Conservation (phyloP, 257 asterid genomes). For the Nicotiana obtusifolia region DNA sequence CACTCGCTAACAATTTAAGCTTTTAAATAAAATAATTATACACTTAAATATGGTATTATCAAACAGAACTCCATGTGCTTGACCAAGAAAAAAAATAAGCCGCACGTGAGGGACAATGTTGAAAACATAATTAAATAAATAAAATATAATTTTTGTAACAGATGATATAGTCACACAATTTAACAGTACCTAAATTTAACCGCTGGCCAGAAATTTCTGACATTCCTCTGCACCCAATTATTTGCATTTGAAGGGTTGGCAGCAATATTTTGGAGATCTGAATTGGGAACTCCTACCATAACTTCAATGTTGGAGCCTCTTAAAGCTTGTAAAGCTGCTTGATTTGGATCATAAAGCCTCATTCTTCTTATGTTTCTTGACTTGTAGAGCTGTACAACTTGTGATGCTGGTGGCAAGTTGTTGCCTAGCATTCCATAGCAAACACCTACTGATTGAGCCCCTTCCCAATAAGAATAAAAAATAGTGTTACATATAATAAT, state of each 20-base stretch:
- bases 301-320: constrained; percentile 9
- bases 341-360: constrained; percentile 6
- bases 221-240: constrained; percentile 4
- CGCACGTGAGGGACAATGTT: background rate
- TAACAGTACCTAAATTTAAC: background rate
- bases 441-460: constrained; percentile 7
- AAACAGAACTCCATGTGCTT: background rate
- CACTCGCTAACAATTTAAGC: background rate
- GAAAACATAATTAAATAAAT: background rate
- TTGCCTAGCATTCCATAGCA: constrained; percentile 6
- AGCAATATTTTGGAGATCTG: background rate
- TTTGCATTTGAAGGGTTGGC: background rate
- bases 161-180: background rate
- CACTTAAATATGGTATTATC: background rate
- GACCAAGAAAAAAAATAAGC: background rate
- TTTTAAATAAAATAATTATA: background rate
- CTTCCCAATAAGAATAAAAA: background rate
- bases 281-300: background rate
- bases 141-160: background rate
- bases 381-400: constrained; percentile 2
- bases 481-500: background rate
- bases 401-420: background rate
- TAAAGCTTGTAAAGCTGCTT: background rate
- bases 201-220: background rate
- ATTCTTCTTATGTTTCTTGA: constrained; percentile 7